These are phyloP conservation scores for Aspergillus uvarum DNA, from an alignment of 2,329 filamentous ascomycete species.

Conservation along the genomic window DNA sequence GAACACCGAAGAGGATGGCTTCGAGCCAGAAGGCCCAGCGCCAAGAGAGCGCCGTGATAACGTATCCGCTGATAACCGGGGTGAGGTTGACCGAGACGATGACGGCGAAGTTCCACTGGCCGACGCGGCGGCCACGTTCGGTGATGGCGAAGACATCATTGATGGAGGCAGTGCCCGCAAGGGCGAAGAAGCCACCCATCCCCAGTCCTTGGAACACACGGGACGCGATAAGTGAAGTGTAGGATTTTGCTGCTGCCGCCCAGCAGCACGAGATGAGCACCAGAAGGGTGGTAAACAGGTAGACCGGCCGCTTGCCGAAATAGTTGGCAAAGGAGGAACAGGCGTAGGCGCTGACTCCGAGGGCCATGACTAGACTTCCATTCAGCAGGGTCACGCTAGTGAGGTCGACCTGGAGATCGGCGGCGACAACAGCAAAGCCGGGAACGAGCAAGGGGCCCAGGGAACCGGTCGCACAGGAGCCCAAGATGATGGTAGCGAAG, in stretches of 20 bases:
- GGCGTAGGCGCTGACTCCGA: not conserved
- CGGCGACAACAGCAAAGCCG: not conserved
- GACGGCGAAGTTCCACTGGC: slow-evolving; percentile 1
- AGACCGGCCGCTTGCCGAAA: not conserved
- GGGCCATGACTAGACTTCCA: not conserved
- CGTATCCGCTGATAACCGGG: slow-evolving; percentile 3
- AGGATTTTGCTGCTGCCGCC: not conserved
- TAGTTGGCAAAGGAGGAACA: not conserved
- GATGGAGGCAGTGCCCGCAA: not conserved
- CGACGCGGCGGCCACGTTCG: not conserved
- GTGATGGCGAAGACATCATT: not conserved
- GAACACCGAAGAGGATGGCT: not conserved
- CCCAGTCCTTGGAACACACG: not conserved
- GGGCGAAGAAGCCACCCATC: not conserved
- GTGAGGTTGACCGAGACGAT: slow-evolving; percentile 4
- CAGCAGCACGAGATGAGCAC: not conserved
- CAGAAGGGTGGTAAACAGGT: not conserved
- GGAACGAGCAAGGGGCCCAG: not conserved
- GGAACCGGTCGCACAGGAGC: not conserved
- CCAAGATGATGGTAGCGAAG: not conserved
- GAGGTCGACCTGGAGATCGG: not conserved
- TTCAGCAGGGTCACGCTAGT: not conserved
- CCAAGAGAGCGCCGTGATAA: not conserved
- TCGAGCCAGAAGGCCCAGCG: not conserved
- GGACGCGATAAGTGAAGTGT: not conserved